Evolutionary conservation across 306 rosid species (phyloP), one percentile per base, ranked within the genome.

Genomic region (Styphnolobium japonicum): DNA sequence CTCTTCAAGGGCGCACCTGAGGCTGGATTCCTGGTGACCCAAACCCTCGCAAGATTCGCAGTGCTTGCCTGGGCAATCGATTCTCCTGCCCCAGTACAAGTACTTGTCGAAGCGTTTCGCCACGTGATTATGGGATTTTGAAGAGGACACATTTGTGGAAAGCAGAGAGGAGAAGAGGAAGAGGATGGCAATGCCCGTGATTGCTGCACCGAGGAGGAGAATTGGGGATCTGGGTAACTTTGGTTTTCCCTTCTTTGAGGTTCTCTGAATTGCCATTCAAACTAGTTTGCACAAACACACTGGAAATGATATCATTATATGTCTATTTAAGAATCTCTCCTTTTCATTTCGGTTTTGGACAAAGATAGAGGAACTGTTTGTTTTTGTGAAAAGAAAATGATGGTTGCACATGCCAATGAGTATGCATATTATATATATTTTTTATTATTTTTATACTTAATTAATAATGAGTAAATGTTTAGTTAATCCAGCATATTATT

Each of bases 1-100:
- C 48, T 95, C 99, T 83, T 93, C 97, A 2, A 95, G 94, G 55
- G 97, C 99, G 36, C 99, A 91, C 73, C 99, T 78, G 80, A 95
- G 97, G 87, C 99, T 95, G 16, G 99, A 93, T 67, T 95, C 99
- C 77, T 95, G 98, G 82, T 95, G 98, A 58, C 97, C 99, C 73
- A 95, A 85, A 40, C 99, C 99, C 71, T 87, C 98, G 19, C 98
- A 95, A 16, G 96, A 81, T 1, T 86, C 83, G 58, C 98, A 93
- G 51, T 95, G 99, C 67, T 93, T 95, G 6, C 98, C 99, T 0
- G 99, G 99, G 82, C 99, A 95, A 79, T 95, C 99, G 69, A 95
- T 87, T 84, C 91, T 82, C 49, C 25, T 60, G 7, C 98, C 99
- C 99, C 99, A 93, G 52, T 95, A 95, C 31, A 95, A 82, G 60